Evolutionary conservation across 2,329 filamentous ascomycete genomes (phyloP).

Genomic region (Clathrospora elynae): DNA sequence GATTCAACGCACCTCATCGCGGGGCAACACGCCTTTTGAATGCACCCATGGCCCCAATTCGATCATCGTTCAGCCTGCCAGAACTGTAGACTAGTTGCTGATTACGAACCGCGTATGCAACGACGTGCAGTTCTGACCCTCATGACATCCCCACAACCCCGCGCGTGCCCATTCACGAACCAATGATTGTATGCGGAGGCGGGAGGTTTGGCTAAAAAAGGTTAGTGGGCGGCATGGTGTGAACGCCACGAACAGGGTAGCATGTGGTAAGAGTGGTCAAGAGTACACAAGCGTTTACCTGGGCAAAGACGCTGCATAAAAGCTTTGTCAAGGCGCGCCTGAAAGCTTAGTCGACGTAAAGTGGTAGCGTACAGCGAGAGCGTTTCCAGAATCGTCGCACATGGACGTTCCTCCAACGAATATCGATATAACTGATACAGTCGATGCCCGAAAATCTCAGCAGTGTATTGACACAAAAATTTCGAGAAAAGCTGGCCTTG

Average conservation of each 20-base stretch:
- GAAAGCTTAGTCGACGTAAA: slow-evolving; percentile 13
- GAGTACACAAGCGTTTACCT: slow-evolving; percentile 26
- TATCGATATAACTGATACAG: too few species aligned
- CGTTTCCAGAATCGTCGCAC: too few species aligned
- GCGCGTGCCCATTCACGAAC: not conserved
- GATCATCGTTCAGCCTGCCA: slow-evolving; percentile 3
- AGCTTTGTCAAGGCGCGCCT: slow-evolving; percentile 23
- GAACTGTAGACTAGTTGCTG: not conserved
- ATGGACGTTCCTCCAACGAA: too few species aligned
- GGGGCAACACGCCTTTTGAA: slow-evolving; percentile 6
- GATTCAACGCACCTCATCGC: not conserved
- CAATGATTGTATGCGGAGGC: slow-evolving; percentile 6
- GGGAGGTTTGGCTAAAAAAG: not conserved
- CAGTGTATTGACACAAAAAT: too few species aligned
- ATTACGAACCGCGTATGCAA: slow-evolving; percentile 12
- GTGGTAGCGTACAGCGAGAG: too few species aligned
- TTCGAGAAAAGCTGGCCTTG: too few species aligned
- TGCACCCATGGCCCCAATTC: not conserved
- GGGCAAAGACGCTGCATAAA: slow-evolving; percentile 7
- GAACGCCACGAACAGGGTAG: slow-evolving; percentile 4
- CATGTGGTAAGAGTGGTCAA: slow-evolving; percentile 15
- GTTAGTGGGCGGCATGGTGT: slow-evolving; percentile 3
- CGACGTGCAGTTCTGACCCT: too few species aligned
- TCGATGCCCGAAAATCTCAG: too few species aligned
- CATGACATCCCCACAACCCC: slow-evolving; percentile 24